These are phyloP conservation scores for Plantago coronopus DNA, from an alignment of 305 asterid genomes.

Conservation along the genomic window DNA sequence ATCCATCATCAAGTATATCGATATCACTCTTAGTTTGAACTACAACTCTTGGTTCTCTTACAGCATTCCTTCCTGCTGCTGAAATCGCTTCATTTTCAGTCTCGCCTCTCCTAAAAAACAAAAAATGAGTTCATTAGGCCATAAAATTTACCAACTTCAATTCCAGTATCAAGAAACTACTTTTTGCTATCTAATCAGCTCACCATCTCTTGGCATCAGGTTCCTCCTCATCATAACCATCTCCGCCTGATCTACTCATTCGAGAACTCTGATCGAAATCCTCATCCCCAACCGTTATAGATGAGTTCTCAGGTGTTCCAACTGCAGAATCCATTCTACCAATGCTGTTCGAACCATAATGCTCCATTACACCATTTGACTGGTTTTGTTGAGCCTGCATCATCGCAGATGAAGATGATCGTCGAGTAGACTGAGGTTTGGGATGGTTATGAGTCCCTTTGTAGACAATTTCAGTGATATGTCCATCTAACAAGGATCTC, in stretches of 20 bases:
- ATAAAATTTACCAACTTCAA: background rate
- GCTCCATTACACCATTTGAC: slow-evolving; percentile 37
- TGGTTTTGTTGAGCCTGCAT: slow-evolving; percentile 33
- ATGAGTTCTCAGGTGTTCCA: slow-evolving; percentile 67
- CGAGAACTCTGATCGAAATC: slow-evolving; percentile 54
- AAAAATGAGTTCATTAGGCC: slow-evolving; percentile 10
- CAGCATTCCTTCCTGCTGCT: slow-evolving; percentile 49
- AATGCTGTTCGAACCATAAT: slow-evolving; percentile 35
- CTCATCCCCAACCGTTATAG: slow-evolving; percentile 58
- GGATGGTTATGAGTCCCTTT: slow-evolving; percentile 71
- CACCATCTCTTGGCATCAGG: slow-evolving; percentile 74
- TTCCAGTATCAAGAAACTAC: background rate
- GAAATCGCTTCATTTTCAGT: slow-evolving; percentile 53
- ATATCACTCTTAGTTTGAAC: slow-evolving; percentile 84
- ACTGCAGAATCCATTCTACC: slow-evolving; percentile 51
- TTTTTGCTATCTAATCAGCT: background rate
- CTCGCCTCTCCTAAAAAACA: slow-evolving; percentile 56
- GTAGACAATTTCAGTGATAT: slow-evolving; percentile 63
- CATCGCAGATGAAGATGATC: slow-evolving; percentile 42
- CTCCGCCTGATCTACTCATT: slow-evolving; percentile 42
- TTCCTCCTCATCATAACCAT: slow-evolving; percentile 55
- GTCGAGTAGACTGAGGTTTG: slow-evolving; percentile 61
- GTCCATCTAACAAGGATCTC: slow-evolving; percentile 46
- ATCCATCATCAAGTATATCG: slow-evolving; percentile 84
- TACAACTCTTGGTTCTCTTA: slow-evolving; percentile 80